Evolutionary conservation across 2,329 filamentous ascomycete genomes (phyloP).

Genomic region (Triangularia setosa): DNA sequence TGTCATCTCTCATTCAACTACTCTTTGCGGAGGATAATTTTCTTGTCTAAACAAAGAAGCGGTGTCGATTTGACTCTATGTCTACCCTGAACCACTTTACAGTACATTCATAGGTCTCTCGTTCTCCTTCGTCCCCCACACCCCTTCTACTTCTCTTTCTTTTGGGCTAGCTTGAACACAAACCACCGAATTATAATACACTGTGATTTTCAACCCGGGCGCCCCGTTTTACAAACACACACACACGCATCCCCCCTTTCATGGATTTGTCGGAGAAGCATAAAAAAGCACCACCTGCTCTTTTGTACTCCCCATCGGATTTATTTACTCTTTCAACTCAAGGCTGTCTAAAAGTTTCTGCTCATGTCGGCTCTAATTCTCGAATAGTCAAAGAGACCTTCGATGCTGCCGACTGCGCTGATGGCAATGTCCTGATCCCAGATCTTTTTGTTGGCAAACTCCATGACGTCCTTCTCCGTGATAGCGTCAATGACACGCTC

Average conservation of each 20-base stretch:
- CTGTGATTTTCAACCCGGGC: conserved; percentile 16
- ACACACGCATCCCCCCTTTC: background rate
- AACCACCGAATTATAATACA: conserved; percentile 32
- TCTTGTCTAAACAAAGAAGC: conserved; percentile 18
- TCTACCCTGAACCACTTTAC: conserved; percentile 33
- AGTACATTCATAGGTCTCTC: conserved; percentile 37
- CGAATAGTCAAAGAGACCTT: conserved; percentile 73
- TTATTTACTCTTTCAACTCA: conserved; percentile 2
- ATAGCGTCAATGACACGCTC: conserved; percentile 86
- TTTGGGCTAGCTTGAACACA: conserved; percentile 18
- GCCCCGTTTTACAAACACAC: conserved; percentile 10
- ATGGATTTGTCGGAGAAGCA: background rate
- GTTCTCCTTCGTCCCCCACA: conserved; percentile 11
- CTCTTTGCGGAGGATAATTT: too few species aligned
- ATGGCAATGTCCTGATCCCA: conserved; percentile 98
- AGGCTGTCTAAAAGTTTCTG: conserved; percentile 33
- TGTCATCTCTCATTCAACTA: too few species aligned
- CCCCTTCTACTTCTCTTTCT: background rate
- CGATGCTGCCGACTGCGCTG: conserved; percentile 87
- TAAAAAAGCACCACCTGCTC: background rate
- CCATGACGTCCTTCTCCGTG: conserved; percentile 94
- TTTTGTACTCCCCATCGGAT: background rate
- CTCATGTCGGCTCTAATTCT: conserved; percentile 36
- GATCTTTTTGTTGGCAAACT: conserved; percentile 88
- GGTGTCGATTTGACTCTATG: conserved; percentile 31